Base-by-base conservation (phyloP, 2,329 filamentous ascomycete species). In the Aspergillus viridinutans region DNA sequence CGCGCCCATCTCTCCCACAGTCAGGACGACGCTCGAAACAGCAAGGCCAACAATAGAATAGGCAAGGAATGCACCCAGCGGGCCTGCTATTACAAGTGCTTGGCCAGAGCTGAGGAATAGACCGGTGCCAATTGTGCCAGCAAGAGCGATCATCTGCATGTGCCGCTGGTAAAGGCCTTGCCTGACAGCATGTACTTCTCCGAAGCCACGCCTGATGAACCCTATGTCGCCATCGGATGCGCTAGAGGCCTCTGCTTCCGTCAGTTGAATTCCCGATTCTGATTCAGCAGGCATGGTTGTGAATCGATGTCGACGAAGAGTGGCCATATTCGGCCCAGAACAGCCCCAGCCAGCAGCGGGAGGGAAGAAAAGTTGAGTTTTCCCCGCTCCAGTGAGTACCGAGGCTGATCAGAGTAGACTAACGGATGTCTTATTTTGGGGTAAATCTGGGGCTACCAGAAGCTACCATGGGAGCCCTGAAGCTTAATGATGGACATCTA, bases 121-220 rank as follows among this genome's bases (percentile, higher is more conserved):
- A 49, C 73, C 72, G 0, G 72, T 75, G 9, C 73, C 72, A 43
- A 74, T 71, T 3, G 69, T 72, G 32, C 73, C 72, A 3, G 72
- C 72, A 14, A 76, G 60, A 12, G 72, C 70, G 48, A 74, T 74
- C 70, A 74, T 73, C 56, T 72, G 68, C 49, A 72, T 72, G 40
- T 72, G 70, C 6, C 70, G 64, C 54, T 71, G 66, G 45, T 67
- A 64, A 4, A 72, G 65, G 17, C 69, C 69, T 42, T 70, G 65
- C 48, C 53, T 59, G 43, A 69, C 59, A 6, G 55, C 51, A 6
- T 53, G 56, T 25, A 63, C 57, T 40, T 69, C 66, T 7, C 32
- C 5, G 32, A 38, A 38, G 32, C 14, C 32, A 38, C 32, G 32
- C 32, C 32, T 7, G 32, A 38, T 38, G 32, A 7, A 38, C 5